Evolutionary conservation across 2,329 filamentous ascomycete genomes (phyloP), one percentile per base, ranked within the genome.

Genomic region (Thielaviopsis musarum): DNA sequence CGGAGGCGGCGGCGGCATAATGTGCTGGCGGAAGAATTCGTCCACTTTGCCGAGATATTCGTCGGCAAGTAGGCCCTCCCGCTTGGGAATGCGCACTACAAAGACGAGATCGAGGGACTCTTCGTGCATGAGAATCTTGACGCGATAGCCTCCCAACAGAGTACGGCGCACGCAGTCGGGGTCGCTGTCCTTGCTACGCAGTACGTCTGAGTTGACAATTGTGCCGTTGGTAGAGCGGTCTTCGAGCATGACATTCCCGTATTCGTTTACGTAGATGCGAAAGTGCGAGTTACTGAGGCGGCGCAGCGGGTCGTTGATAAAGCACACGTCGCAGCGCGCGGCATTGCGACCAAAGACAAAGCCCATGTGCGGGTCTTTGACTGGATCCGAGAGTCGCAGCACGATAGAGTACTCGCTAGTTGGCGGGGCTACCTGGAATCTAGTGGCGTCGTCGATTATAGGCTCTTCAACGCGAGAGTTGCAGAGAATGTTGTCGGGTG

Each of bases 151-250:
- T 56, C 82, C 83, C 52, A 75, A 80, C 48, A 95, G 76, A 71
- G 87, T 89, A 63, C 85, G 77, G 64, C 65, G 75, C 61, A 69
- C 63, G 68, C 74, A 41, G 68, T 67, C 60, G 68, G 67, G 60
- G 59, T 70, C 64, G 24, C 65, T 65, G 28, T 66, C 66, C 62
- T 72, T 73, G 22, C 68, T 66, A 55, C 71, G 74, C 65, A 98
- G 76, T 41, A 88, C 74, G 19, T 76, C 74, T 24, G 81, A 77
- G 70, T 97, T 91, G 60, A 97, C 88, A 62, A 88, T 76, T 3
- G 93, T 97, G 28, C 93, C 93, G 67, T 97, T 98, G n/a, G 90
- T 96, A 0, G 93, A 97, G 68, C 84, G 80, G 68, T 98, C 93
- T 69, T 95, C 85, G 13, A 97, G 75, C 89, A 98, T 95, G 64